These are phyloP conservation scores for Podila clonocystis DNA, from an alignment of 192 early-diverging fungal species.

Conservation along the genomic window DNA sequence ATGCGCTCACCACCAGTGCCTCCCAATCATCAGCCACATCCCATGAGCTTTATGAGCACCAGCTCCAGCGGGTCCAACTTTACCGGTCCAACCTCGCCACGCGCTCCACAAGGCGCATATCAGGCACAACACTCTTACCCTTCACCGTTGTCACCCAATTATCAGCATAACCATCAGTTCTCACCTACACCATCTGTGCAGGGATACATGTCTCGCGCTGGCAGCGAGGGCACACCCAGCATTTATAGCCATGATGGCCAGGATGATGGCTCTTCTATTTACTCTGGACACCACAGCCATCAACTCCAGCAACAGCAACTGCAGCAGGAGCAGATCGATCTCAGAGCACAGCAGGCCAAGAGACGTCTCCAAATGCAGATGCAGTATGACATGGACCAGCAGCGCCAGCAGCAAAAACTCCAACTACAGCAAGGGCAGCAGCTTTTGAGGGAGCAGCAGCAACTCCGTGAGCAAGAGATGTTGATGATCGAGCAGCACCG, in stretches of 20 bases:
- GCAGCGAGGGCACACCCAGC: conserved; percentile 20
- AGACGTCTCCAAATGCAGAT: conserved; percentile 43
- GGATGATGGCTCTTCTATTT: conserved; percentile 18
- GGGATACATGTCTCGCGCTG: conserved; percentile 9
- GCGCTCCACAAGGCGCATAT: conserved; percentile 3
- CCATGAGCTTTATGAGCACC: conserved; percentile 27
- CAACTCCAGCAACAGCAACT: not conserved
- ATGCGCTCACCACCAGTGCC: conserved; percentile 22
- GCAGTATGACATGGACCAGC: conserved; percentile 14
- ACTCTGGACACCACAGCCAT: conserved; percentile 8
- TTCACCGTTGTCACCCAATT: conserved; percentile 21
- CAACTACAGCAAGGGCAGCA: conserved; percentile 15
- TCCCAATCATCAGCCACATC: conserved; percentile 13
- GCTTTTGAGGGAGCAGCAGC: conserved; percentile 22
- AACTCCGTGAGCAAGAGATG: conserved; percentile 19
- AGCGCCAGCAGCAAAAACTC: conserved; percentile 16
- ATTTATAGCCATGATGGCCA: conserved; percentile 24
- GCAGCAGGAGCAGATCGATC: not conserved
- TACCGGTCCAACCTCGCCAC: conserved; percentile 1
- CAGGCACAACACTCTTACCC: conserved; percentile 5
- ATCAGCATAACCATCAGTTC: conserved; percentile 2
- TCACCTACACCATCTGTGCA: conserved; percentile 7
- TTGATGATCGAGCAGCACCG: conserved; percentile 28
- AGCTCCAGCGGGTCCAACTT: conserved; percentile 36
- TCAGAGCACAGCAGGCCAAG: conserved; percentile 33